A percentile compares a stretch with the other conserved stretches of the same genome.
Conservation (phyloP, 768 basidiomycete species). For the Mrakia gelida region DNA sequence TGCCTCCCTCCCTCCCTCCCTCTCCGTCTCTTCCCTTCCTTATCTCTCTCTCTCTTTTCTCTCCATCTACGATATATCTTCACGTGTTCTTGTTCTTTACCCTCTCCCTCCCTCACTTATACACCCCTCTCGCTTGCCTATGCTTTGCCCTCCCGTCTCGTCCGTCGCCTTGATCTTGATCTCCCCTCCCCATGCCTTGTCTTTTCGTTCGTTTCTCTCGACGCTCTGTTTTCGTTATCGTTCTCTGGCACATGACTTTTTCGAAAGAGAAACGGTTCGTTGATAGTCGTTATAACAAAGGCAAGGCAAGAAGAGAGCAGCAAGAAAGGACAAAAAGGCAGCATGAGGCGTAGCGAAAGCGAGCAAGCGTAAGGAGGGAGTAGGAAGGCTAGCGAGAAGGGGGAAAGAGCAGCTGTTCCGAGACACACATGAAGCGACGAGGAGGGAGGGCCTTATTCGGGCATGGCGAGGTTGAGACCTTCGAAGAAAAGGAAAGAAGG, state of each 20-base stretch:
- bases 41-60: not conserved
- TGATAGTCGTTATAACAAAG: too few species aligned
- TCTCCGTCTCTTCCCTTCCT: not conserved
- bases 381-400: not conserved
- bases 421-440: not conserved
- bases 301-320: too few species aligned
- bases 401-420: not conserved
- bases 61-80: not conserved
- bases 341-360: too few species aligned
- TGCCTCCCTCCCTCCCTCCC: not conserved
- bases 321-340: too few species aligned
- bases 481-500: not conserved
- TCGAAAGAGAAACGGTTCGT: too few species aligned
- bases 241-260: too few species aligned
- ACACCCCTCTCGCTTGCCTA: not conserved
- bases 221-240: not conserved
- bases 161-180: slow-evolving; percentile 5
- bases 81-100: not conserved
- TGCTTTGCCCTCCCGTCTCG: not conserved
- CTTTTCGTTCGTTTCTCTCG: not conserved
- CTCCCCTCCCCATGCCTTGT: not conserved
- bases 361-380: too few species aligned
- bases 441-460: not conserved
- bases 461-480: slow-evolving; percentile 15
- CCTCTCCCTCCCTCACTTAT: not conserved